Conservation (phyloP, 257 asterid genomes). For the Striga asiatica region DNA sequence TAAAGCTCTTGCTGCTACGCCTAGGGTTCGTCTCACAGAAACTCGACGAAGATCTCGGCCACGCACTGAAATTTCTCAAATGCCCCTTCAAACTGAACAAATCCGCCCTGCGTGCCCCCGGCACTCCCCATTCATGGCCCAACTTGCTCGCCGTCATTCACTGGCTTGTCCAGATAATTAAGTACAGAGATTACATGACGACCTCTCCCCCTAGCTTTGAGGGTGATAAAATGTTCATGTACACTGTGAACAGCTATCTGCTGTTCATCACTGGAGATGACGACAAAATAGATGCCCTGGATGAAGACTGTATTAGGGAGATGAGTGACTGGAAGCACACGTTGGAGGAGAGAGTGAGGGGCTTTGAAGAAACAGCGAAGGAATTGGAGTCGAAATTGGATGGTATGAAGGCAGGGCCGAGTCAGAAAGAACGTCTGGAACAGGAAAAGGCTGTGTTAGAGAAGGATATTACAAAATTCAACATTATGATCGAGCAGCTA, state of each 20-base stretch:
- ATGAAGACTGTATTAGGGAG: conserved; percentile 38
- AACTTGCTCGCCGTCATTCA: conserved; percentile 55
- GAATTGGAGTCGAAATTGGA: conserved; percentile 45
- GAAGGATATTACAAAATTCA: conserved; percentile 64
- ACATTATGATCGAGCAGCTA: conserved; percentile 42
- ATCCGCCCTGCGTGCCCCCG: conserved; percentile 83
- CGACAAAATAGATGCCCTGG: conserved; percentile 47
- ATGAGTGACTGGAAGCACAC: conserved; percentile 43
- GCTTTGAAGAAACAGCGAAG: conserved; percentile 26
- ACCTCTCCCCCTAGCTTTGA: conserved; percentile 23
- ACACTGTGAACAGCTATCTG: conserved; percentile 37
- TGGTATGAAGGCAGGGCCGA: conserved; percentile 44
- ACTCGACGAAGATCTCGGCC: conserved; percentile 45
- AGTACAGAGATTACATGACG: conserved; percentile 34
- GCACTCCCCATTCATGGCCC: conserved; percentile 84
- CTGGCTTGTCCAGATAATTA: conserved; percentile 72
- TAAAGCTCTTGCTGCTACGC: conserved; percentile 48
- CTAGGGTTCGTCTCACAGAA: conserved; percentile 40
- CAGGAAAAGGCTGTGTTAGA: conserved; percentile 53
- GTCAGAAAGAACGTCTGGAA: conserved; percentile 61
- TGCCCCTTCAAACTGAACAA: conserved; percentile 69
- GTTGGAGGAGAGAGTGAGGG: conserved; percentile 29
- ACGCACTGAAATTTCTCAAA: conserved; percentile 37
- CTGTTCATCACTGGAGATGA: conserved; percentile 59
- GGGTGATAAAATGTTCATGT: conserved; percentile 34